Conservation (phyloP, 768 basidiomycete genomes). For the Tephrocybe sp. region DNA sequence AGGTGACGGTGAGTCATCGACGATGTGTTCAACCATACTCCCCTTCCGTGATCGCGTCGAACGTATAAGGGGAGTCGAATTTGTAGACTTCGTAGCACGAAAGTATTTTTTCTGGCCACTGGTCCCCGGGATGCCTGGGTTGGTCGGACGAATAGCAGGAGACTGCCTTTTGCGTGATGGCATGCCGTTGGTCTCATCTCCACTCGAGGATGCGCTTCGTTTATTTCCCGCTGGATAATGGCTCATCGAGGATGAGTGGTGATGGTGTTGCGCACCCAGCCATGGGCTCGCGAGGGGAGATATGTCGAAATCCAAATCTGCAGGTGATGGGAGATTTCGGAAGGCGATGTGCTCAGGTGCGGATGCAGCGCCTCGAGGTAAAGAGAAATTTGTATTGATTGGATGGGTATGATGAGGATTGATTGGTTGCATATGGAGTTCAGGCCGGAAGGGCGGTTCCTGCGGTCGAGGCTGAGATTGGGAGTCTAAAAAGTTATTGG, state of each 20-base stretch:
- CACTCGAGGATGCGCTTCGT: constrained; percentile 55
- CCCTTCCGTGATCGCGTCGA: constrained; percentile 41
- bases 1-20: constrained; percentile 73
- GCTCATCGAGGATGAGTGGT: constrained; percentile 22
- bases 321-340: constrained; percentile 40
- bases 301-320: constrained; percentile 68
- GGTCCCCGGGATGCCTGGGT: constrained; percentile 16
- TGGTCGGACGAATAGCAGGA: constrained; percentile 42
- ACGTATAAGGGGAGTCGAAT: constrained; percentile 55
- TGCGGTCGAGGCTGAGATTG: constrained; percentile 14
- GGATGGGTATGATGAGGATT: constrained; percentile 14
- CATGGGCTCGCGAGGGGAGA: constrained; percentile 82
- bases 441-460: constrained; percentile 17
- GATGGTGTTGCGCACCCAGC: constrained; percentile 59
- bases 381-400: constrained; percentile 18
- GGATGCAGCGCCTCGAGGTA: constrained; percentile 43
- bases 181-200: constrained; percentile 42
- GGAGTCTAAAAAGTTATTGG: constrained; percentile 30
- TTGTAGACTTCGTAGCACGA: constrained; percentile 50
- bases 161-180: constrained; percentile 53
- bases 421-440: constrained; percentile 20
- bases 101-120: constrained; percentile 19
- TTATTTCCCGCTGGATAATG: constrained; percentile 34
- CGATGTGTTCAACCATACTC: constrained; percentile 36
- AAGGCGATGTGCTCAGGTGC: constrained; percentile 79